Evolutionary conservation across 768 basidiomycete species (phyloP), one percentile per base, ranked within the genome.

Genomic region (Phanerodontia chrysosporium): DNA sequence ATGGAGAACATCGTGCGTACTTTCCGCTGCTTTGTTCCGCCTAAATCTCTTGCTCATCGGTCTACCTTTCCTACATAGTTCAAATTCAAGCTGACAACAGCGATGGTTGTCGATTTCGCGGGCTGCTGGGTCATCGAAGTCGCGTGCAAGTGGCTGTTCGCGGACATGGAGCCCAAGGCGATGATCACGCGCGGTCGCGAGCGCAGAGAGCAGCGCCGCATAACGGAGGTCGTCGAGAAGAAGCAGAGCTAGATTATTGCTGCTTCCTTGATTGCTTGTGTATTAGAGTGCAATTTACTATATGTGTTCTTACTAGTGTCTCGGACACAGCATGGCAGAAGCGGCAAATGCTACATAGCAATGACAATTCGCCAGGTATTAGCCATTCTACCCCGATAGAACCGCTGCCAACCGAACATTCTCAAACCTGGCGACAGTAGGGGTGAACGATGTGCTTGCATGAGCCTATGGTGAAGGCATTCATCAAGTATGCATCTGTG

Each of bases 91-190:
- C 72, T 99, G 62, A 94, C 92, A 0, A 62, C 75, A 10, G 79
- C 85, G 45, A 99, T 99, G 97, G 66, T 90, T 28, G 70, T 86
- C 51, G 97, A 99, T 74, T 97, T 97, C 63, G 83, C 72, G 6
- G 93, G 92, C 0, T 98, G 95, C 68, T 98, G 83, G 82, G 65
- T 86, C 49, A 80, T 97, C 49, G 95, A 99, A 70, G 79, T 79
- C 51, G 70, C 76, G 7, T 95, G 94, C 79, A 98, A 98, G 72
- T 75, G 79, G 49, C 70, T 95, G 28, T 96, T 98, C 71, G 94
- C 95, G 12, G 85, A 92, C 65, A 77, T 96, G 21, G 88, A 92
- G 67, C 94, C 95, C 2, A 91, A 89, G 69, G 73, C 79, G 45
- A 84, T 98, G 80, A 79, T 98, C 51, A 93, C 90, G 0, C 81